Evolutionary conservation across 176 grass and related monocot genomes (phyloP).

Genomic region (Eleusine indica): DNA sequence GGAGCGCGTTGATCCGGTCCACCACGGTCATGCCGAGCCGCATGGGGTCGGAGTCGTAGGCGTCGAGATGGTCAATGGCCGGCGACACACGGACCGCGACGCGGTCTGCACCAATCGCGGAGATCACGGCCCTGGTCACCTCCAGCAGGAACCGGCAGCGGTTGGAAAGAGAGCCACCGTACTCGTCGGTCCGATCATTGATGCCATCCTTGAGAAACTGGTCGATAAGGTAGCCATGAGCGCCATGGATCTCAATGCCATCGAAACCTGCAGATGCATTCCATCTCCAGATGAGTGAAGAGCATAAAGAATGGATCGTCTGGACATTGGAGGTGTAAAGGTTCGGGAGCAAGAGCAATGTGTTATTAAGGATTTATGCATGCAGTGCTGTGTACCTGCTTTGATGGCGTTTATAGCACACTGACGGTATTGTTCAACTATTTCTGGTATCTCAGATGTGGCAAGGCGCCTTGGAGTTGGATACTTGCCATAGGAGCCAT

Average conservation of each 20-base stretch:
- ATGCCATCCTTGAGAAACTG: conserved; percentile 97
- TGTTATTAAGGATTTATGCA: conserved; percentile 2
- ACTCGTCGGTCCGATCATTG: conserved; percentile 78
- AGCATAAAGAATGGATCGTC: not conserved
- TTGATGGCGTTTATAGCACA: conserved; percentile 72
- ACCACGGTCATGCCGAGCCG: conserved; percentile 73
- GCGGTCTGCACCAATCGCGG: conserved; percentile 64
- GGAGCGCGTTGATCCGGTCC: conserved; percentile 61
- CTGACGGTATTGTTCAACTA: conserved; percentile 81
- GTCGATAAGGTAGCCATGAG: conserved; percentile 90
- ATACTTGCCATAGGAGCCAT: conserved; percentile 72
- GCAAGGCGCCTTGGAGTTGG: conserved; percentile 61
- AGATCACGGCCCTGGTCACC: conserved; percentile 59
- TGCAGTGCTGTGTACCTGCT: conserved; percentile 51
- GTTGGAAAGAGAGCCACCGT: conserved; percentile 80
- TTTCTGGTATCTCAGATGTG: conserved; percentile 61
- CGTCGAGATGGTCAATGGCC: conserved; percentile 91
- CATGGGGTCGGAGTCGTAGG: conserved; percentile 75
- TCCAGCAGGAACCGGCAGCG: conserved; percentile 80
- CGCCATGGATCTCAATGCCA: conserved; percentile 92
- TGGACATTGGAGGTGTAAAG: not conserved
- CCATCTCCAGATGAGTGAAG: conserved; percentile 10
- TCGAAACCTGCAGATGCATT: conserved; percentile 66
- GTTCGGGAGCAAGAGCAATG: not conserved
- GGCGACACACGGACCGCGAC: conserved; percentile 80